A percentile compares a stretch with the other conserved stretches of the same genome.
Conservation (phyloP, 2,329 filamentous ascomycete species). For the Byssochlamys sp. region DNA sequence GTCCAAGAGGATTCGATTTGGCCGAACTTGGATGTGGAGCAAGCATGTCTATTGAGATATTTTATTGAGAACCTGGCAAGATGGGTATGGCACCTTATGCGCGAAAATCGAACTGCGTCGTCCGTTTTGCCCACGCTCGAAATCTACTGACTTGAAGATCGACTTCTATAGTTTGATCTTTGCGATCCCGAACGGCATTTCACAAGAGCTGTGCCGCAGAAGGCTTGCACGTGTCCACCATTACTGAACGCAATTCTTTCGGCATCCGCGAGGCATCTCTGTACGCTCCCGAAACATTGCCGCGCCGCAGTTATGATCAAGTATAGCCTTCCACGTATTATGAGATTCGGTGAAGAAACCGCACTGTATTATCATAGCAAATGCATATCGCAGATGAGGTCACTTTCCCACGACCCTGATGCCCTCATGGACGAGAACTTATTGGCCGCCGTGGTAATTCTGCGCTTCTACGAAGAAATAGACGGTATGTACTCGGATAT, state of each 20-base stretch:
- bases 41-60: conserved; percentile 8
- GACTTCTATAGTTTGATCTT: conserved; percentile 20
- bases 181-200: conserved; percentile 31
- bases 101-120: neutral
- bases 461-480: conserved; percentile 50
- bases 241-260: conserved; percentile 25
- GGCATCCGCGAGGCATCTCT: neutral
- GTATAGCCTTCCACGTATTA: conserved; percentile 16
- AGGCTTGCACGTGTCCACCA: conserved; percentile 28
- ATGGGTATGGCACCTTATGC: conserved; percentile 6
- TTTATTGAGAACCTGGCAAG: conserved; percentile 11
- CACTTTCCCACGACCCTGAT: conserved; percentile 22
- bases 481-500: conserved; percentile 35
- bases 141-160: neutral
- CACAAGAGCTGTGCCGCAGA: conserved; percentile 25
- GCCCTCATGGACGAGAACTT: conserved; percentile 42
- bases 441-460: conserved; percentile 48
- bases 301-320: conserved; percentile 15
- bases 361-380: conserved; percentile 18
- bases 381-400: conserved; percentile 18
- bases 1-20: neutral
- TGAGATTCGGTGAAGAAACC: conserved; percentile 12
- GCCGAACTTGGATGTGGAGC: conserved; percentile 5
- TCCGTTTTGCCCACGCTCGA: neutral
- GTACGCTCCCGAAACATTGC: neutral